Evolutionary conservation across 1,284 basidiomycete genomes (phyloP), one percentile per base, ranked within the genome.

Genomic region (Pterula multifida): DNA sequence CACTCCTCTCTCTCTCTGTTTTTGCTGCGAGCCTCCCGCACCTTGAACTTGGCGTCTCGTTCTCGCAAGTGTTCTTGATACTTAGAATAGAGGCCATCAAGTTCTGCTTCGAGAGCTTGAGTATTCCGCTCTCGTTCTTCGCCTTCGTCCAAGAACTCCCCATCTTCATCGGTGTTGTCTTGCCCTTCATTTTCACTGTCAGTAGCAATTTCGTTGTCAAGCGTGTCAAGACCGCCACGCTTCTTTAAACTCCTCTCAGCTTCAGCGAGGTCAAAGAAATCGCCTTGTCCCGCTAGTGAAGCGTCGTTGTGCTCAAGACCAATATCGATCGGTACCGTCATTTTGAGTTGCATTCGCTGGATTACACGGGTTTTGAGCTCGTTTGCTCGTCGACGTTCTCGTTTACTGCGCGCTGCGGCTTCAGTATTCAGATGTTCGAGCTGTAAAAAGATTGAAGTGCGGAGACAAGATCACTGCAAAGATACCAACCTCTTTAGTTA

Each of bases 321-420:
- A 55, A 97, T 93, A 55, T 98, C 93, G 60, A 94, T 70, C 22
- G 93, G 96, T 4, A 92, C 92, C 3, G 88, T 92, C 96, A 99
- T 99, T 61, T 91, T 86, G 45, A 98, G 76, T 65, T 98, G 96
- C 78, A 98, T 89, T 55, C 94, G 88, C 64, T 93, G 90, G 45
- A 98, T 84, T 3, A 90, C 90, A 55, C 85, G 81, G 28, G 81
- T 75, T 66, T 89, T 90, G 58, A 89, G 73, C 68, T 98, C 96
- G 67, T 98, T 98, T 4, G 85, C 82, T 36, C 81, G 78, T 54
- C 92, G 81, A 52, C 90, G 78, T 60, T 94, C 88, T 15, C 93
- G 83, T 63, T 91, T 91, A 26, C 78, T 68, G 52, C 83, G 81
- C 26, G 83, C 77, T 48, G 76, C 65, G 22, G 81, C 81, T 64